Evolutionary conservation across 306 rosid genomes (phyloP).

Genomic region (Malus sylvestris): DNA sequence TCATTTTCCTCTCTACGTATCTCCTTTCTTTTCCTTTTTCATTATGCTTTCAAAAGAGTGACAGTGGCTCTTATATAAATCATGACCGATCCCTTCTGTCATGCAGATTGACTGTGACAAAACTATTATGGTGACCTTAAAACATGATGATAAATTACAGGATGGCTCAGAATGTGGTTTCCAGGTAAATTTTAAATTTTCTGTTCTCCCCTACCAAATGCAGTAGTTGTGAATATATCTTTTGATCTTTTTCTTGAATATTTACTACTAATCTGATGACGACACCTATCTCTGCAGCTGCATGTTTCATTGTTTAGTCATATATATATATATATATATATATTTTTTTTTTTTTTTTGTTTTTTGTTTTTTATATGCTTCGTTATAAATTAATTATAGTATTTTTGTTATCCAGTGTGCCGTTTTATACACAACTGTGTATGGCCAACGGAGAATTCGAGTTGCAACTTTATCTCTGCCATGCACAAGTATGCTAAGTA

Average conservation of each 20-base stretch:
- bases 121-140: conserved; percentile 78
- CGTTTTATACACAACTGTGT: conserved; percentile 87
- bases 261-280: background rate
- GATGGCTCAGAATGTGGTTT: conserved; percentile 96
- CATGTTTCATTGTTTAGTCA: background rate
- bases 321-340: too few species aligned
- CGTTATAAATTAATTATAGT: background rate
- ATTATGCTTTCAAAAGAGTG: background rate
- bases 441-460: conserved; percentile 95
- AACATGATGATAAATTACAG: conserved; percentile 94
- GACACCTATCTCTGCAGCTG: background rate
- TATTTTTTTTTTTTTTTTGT: too few species aligned
- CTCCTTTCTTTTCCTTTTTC: background rate
- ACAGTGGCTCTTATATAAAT: background rate
- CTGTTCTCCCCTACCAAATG: conserved; percentile 11
- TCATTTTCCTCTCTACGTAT: background rate
- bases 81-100: background rate
- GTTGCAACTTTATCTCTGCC: conserved; percentile 83
- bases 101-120: conserved; percentile 97
- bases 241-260: conserved; percentile 3
- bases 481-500: conserved; percentile 91
- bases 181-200: conserved; percentile 55
- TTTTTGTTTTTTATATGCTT: background rate
- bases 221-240: background rate
- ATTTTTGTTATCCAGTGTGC: conserved; percentile 56